Base-by-base conservation (phyloP, 2,329 filamentous ascomycete genomes). In the Neoarthrinium moseri region DNA sequence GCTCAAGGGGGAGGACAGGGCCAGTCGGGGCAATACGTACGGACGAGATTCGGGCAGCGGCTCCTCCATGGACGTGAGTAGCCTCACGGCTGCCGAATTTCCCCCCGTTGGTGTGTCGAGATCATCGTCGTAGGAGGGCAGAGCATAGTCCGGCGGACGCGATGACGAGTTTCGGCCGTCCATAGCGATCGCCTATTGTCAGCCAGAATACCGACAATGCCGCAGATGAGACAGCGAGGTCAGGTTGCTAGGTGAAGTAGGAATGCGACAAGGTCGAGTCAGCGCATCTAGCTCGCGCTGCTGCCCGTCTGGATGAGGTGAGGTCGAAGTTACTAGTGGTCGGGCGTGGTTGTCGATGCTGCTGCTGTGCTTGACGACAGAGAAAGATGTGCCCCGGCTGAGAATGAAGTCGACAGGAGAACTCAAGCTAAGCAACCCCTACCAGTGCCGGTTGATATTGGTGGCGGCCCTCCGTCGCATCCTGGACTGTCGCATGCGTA, bases 31-130 rank as follows among this genome's bases (percentile, higher is more conserved):
- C 51, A 54, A 53, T 68, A 84, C 81, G 71, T 84, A 84, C 80
- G 75, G 71, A 60, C 71, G 67, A 46, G 57, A 56, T 51, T 72
- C 66, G 67, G 69, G 56, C 34, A 67, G 50, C 24, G 74, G 66
- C 37, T 83, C 80, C 58, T 84, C 81, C 62, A 81, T 72, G 6
- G 80, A 83, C 43, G 81, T 84, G 66, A 86, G 68, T 56, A 86
- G 68, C 56, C 82, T 74, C 45, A 85, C 74, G 50, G 74, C 77
- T 26, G 80, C 73, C 35, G 72, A 65, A 58, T 75, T 77, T 47
- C 57, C 59, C 29, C 63, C 56, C 46, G 68, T 68, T 15, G 72
- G 71, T 22, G 70, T 74, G 54, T 76, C 67, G 54, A 72, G 64
- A 21, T 81, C 77, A 43, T 80, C 77, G 56, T 79, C 74, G 58